Evolutionary conservation across 163 green algal species (phyloP), one percentile per base, ranked within the genome.

Genomic region (Smithsoniella earleae): DNA sequence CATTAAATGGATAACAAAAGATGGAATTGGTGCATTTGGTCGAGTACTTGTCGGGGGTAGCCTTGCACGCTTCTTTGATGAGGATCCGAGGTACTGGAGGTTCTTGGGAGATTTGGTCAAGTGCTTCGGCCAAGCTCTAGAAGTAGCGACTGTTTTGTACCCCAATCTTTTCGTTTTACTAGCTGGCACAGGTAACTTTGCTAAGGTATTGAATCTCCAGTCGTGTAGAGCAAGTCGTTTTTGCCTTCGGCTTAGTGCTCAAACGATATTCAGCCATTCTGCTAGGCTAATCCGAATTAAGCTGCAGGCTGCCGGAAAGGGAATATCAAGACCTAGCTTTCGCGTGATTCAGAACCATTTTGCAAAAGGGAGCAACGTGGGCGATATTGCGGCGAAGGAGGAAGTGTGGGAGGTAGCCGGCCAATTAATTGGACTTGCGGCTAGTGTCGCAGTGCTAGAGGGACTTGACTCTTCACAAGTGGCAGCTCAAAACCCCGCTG

Each of bases 1-100:
- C 27, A 90, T 95, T 72, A 90, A 90, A 65, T 96, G 90, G 90
- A 89, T 96, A 46, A 84, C 85, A 20, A 95, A 95, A 63, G 89
- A 96, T 66, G 90, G 89, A 13, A 81, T 95, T 37, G 90, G 90
- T 0, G 86, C 86, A 3, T 65, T 83, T 10, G 90, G 90, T 2
- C 74, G 89, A 5, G 76, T 95, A 34, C 73, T 95, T 34, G 89
- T 95, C 3, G 89, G 89, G 18, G 83, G 86, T 1, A 49, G 69
- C 30, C 80, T 91, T 27, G 82, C 82, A 1, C 43, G 46, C 0
- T 84, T 92, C 62, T 91, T 96, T 84, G 90, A 96, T 27, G 88
- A 95, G 74, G 89, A 96, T 46, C 89, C 89, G 2, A 78, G 82
- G 65, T 77, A 82, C 10, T 79, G 76, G 73, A 5, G 22, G 34